Percentiles rank a stretch among this genome's conserved stretches.
phyloP scores from a whole-genome alignment of 805 yeast species.

The Metschnikowia arizonensis region DNA sequence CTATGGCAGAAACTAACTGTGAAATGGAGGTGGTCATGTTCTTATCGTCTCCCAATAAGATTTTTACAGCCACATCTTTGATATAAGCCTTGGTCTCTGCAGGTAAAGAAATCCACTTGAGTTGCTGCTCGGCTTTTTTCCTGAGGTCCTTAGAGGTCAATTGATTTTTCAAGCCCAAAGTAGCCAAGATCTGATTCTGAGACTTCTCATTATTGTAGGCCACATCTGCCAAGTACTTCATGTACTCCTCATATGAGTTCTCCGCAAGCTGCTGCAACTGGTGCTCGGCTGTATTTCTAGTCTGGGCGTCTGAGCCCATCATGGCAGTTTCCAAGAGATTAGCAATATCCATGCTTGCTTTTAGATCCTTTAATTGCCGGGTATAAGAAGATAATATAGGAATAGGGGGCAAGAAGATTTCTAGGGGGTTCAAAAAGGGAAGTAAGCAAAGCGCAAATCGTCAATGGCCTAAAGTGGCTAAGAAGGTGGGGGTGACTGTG shows the following conservation, averaged over 20 bases:
- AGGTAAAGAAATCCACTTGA: conserved; percentile 71
- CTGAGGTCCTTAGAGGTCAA: conserved; percentile 72
- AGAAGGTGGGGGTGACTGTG: neutral
- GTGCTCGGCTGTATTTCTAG: conserved; percentile 73
- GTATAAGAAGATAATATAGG: neutral
- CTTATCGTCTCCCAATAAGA: conserved; percentile 62
- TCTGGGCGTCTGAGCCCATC: conserved; percentile 58
- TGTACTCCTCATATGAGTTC: conserved; percentile 71
- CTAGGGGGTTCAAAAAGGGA: neutral
- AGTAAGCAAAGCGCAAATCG: neutral
- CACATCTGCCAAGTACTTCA: conserved; percentile 65
- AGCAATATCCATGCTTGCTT: conserved; percentile 51
- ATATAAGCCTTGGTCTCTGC: conserved; percentile 54
- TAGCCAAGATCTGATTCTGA: conserved; percentile 91
- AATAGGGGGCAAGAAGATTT: too few relatives aligned
- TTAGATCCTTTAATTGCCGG: neutral
- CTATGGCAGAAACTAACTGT: conserved; percentile 93
- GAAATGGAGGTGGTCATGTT: conserved; percentile 87
- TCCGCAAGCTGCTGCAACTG: conserved; percentile 68
- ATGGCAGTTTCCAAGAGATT: conserved; percentile 76
- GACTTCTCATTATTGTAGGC: conserved; percentile 64
- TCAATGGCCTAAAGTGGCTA: conserved; percentile 2
- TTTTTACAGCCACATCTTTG: conserved; percentile 54
- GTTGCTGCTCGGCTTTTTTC: conserved; percentile 55
- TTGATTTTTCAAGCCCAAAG: conserved; percentile 81